Conservation (phyloP, 2,329 filamentous ascomycete species). For the Epichloe gansuensis region DNA sequence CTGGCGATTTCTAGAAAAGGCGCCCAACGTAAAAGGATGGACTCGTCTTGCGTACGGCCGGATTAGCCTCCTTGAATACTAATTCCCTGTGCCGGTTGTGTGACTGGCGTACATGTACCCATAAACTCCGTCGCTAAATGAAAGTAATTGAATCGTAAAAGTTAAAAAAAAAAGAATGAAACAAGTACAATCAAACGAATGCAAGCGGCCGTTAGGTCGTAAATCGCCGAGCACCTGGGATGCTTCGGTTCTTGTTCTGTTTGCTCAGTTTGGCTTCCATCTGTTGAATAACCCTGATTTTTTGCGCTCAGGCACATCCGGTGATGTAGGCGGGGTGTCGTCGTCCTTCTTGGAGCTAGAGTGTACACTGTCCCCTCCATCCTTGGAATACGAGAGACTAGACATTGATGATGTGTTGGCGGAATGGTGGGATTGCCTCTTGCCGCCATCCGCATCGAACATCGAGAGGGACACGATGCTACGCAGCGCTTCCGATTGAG, state of each 20-base stretch:
- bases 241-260: not conserved
- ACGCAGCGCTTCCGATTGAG: slow-evolving; percentile 20
- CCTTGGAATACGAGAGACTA: slow-evolving; percentile 22
- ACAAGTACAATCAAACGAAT: not conserved
- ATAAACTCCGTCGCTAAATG: slow-evolving; percentile 13
- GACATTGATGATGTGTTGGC: slow-evolving; percentile 16
- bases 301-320: slow-evolving; percentile 17
- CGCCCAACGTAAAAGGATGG: too few relatives aligned
- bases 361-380: slow-evolving; percentile 26
- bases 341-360: slow-evolving; percentile 14
- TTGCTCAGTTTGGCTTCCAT: slow-evolving; percentile 5
- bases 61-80: too few relatives aligned
- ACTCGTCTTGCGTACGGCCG: too few relatives aligned
- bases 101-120: not conserved
- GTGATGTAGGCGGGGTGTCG: slow-evolving; percentile 24
- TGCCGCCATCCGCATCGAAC: slow-evolving; percentile 12
- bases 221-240: not conserved
- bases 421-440: slow-evolving; percentile 12
- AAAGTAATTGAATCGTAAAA: not conserved
- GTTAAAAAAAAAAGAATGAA: too few relatives aligned
- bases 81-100: too few relatives aligned
- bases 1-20: too few relatives aligned
- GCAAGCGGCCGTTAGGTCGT: slow-evolving; percentile 9
- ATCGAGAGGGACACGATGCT: slow-evolving; percentile 22
- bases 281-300: slow-evolving; percentile 13